phyloP scores from a whole-genome alignment of 345 rosid species.

The Hypericum perforatum region DNA sequence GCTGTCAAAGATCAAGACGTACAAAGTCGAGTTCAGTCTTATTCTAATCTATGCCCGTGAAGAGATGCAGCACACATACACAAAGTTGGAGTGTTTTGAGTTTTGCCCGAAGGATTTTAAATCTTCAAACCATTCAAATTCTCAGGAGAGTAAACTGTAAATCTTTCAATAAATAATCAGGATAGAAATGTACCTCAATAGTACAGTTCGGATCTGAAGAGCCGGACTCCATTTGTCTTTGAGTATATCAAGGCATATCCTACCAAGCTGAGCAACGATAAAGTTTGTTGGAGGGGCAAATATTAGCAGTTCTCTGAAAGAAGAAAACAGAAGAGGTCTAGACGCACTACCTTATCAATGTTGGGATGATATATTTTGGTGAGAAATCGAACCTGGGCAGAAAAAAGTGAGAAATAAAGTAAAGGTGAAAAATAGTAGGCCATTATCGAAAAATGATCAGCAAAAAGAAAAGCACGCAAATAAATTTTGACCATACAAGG shows the following conservation, averaged over 20 bases:
- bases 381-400: conserved; percentile 84
- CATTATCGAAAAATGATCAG: background rate
- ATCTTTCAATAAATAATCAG: background rate
- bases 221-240: conserved; percentile 99
- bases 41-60: no score
- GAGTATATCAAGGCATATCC: conserved; percentile 96
- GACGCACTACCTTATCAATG: conserved; percentile 68
- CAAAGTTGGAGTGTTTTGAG: no score
- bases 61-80: no score
- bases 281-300: conserved; percentile 2
- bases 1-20: conserved; percentile 21
- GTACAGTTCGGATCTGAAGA: conserved; percentile 92
- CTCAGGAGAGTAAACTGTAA: background rate
- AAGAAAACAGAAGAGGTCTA: background rate
- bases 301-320: background rate
- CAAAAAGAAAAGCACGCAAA: background rate
- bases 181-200: conserved; percentile 49
- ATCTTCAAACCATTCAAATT: no score
- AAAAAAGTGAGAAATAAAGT: conserved; percentile 5
- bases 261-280: conserved; percentile 57
- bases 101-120: no score
- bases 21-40: no score
- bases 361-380: conserved; percentile 98
- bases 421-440: background rate
- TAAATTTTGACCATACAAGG: background rate